A percentile compares a stretch with the other conserved stretches of the same genome.
These are phyloP conservation scores for Penicillium sp. DNA, from an alignment of 2,329 filamentous ascomycete genomes.

Conservation along the genomic window DNA sequence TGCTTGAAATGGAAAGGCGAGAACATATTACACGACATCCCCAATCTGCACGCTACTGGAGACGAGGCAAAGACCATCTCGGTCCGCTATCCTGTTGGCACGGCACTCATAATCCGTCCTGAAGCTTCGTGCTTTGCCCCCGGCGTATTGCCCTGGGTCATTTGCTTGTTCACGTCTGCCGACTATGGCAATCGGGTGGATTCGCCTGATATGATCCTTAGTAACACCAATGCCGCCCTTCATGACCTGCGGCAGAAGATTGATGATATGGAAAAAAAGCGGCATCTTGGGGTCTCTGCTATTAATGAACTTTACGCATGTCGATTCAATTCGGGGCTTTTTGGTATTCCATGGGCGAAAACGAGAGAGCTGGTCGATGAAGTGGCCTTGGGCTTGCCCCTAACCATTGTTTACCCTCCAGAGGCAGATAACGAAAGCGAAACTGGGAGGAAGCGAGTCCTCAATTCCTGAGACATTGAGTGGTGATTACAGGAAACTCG, in stretches of 20 bases:
- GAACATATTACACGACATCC: slow-evolving; percentile 1
- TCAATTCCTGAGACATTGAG: no score
- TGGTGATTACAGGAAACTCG: no score
- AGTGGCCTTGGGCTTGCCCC: slow-evolving; percentile 36
- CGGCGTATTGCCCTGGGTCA: slow-evolving; percentile 51
- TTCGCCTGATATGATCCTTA: slow-evolving; percentile 46
- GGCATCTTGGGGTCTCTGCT: not conserved
- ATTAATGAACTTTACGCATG: slow-evolving; percentile 48
- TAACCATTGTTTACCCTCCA: slow-evolving; percentile 14
- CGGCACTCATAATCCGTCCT: slow-evolving; percentile 56
- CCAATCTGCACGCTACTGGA: not conserved
- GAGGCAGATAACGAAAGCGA: not conserved
- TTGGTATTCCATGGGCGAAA: slow-evolving; percentile 56
- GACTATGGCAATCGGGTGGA: slow-evolving; percentile 47
- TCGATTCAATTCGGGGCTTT: slow-evolving; percentile 60
- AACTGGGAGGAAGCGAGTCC: not conserved
- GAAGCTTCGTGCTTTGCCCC: slow-evolving; percentile 23
- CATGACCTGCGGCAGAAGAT: slow-evolving; percentile 50
- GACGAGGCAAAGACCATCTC: slow-evolving; percentile 6
- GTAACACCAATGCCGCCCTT: slow-evolving; percentile 52
- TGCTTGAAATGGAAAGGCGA: slow-evolving; percentile 38
- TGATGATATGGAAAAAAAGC: slow-evolving; percentile 19
- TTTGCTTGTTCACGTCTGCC: slow-evolving; percentile 60
- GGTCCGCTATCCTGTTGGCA: slow-evolving; percentile 43
- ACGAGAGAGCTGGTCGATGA: slow-evolving; percentile 48